Base-by-base conservation (phyloP, 1,284 basidiomycete genomes). In the Irpex rosettiformis region DNA sequence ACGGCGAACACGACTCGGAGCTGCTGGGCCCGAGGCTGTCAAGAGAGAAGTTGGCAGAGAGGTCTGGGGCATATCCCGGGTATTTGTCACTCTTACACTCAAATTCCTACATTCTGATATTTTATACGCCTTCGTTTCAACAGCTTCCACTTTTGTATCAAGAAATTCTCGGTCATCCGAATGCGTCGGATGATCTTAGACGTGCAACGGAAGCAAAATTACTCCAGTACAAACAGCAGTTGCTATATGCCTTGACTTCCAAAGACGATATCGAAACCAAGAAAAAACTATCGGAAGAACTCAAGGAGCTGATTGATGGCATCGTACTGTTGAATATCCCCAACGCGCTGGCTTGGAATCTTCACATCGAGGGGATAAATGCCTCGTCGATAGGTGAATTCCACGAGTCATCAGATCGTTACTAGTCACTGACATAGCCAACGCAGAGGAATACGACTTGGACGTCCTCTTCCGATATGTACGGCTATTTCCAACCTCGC, bases 361-460 rank as follows among this genome's bases (percentile, higher is more conserved):
- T 93, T 18, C 85, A 81, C 62, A 77, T 98, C 43, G 93, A 98
- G 67, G 84, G 87, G 65, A 83, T 78, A 52, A 88, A 98, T 67
- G 79, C 78, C 48, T 81, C 81, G n/a, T 79, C 78, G 6, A 78
- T 93, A 10, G 82, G 90, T 93, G 67, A 65, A 83, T 70, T 28
- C 37, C 58, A 33, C 28, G 28, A 52, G 57, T 54, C 52, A 1
- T 28, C 29, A 54, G 10, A 10, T 24, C 6, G 24, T 42, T 27
- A 25, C 33, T 37, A 16, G 22, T 30, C 13, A 30, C 29, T 25
- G 4, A 54, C 49, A 47, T 58, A 42, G 16, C 8, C 54, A n/a
- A 55, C 47, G 3, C 63, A 90, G 86, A 79, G 68, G 84, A 79
- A 30, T 91, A 94, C 68, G 86, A 88, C 59, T 74, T 82, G 24